Base-by-base conservation (phyloP, 805 yeast genomes). In the Kodamaea lidongshanica region DNA sequence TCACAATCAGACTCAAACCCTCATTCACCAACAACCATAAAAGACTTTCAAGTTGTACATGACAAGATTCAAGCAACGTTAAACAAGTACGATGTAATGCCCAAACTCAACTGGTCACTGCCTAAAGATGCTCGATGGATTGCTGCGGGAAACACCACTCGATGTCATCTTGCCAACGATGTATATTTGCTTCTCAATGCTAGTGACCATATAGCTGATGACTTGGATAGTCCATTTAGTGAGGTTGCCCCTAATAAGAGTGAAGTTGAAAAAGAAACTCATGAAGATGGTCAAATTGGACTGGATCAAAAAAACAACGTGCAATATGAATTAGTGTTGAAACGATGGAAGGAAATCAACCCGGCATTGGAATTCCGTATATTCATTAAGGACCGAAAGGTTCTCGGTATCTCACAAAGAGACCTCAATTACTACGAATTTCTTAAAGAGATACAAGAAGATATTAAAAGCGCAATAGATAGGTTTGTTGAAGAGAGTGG, bases 101-200 rank as follows among this genome's bases (percentile, higher is more conserved):
- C 97, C 1, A 92, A 92, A 48, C 61, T 89, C 43, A 92, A 92
- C 61, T 92, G 98, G 98, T 86, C 96, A 1, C 82, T 96, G 2
- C 98, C 99, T 1, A 79, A 78, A 48, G 99, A 92, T 57, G 84
- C 97, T 2, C 72, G 78, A 0, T 92, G 97, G 98, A 89, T 92
- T 12, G 58, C 82, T 46, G 70, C 92, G 3, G 76, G 81, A 18
- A 83, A 85, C 45, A 69, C 84, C 3, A 71, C 81, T 70, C 70
- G 74, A 46, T 88, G 97, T 47, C 64, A 58, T 10, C 70, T 68
- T 18, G 75, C 80, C 0, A 70, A 78, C 21, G 99, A 92, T 41
- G 58, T 92, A 0, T 92, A 87, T 40, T 52, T 92, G 27, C 56
- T 92, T 6, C 56, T 92, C 31, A 89, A 89, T 46, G 77, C 95